Base-by-base conservation (phyloP, 805 yeast species). In the Ogataea polymorpha region DNA sequence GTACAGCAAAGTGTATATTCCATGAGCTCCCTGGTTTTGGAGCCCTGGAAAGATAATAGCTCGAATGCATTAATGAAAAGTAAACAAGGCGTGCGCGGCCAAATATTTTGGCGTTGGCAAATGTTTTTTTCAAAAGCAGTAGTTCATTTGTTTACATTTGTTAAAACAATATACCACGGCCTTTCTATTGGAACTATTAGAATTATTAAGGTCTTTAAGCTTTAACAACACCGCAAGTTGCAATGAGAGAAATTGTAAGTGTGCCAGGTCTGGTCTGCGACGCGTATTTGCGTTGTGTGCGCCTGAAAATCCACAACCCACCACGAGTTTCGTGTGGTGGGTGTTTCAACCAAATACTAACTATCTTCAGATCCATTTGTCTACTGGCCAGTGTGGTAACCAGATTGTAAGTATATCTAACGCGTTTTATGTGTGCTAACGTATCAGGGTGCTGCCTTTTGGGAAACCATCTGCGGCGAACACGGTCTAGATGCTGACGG, bases 311-410 rank as follows among this genome's bases (percentile, higher is more conserved):
- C 12, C 9, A 11, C 9, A 9, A 21, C 29, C 32, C 28, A 20
- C 41, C 26, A 4, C 34, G 16, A 14, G 20, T 30, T 21, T 31
- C 24, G 31, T 31, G 35, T 17, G 32, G 23, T 40, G 31, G 25
- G 35, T 31, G 24, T 20, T 38, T 26, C 11, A 14, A 23, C 11
- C 13, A 16, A 16, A 23, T 41, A 49, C 52, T 51, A 51, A 49
- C 54, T 11, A 5, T 16, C 44, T n/a, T 66, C 5, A 82, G 93
- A 87, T 90, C 67, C 97, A 90, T 70, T 78, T 90, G 67, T 90
- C 97, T 45, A 84, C 96, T 44, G 98, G 98, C 68, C 98, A 90
- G 74, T 89, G 97, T 80, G 96, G 97, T 80, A 90, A 90, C 79
- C 98, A 90, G 72, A 88, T 90, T 55, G 87, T 78, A 71, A 58